These are phyloP conservation scores for Hypoxylon sp. DNA, from an alignment of 2,329 filamentous ascomycete species.

Conservation along the genomic window DNA sequence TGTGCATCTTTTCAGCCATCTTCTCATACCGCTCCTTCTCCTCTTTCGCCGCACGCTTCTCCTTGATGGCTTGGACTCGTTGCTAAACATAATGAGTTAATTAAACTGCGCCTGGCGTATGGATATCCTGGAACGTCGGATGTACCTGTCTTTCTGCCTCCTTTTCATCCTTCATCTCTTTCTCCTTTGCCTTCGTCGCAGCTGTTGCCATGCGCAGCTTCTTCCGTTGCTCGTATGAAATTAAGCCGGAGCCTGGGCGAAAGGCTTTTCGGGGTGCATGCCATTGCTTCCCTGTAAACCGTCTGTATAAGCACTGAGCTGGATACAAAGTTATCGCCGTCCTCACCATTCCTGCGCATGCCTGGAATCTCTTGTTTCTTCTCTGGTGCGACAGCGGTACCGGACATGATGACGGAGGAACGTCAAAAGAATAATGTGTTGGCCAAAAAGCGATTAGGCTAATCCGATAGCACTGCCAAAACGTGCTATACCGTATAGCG, in stretches of 20 bases:
- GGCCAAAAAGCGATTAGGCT: background rate
- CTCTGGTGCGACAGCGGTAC: conserved; percentile 55
- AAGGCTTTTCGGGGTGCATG: conserved; percentile 87
- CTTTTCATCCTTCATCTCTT: conserved; percentile 96
- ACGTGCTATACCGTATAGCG: background rate
- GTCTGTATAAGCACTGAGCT: conserved; percentile 21
- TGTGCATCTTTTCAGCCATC: conserved; percentile 98
- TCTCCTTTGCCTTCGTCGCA: conserved; percentile 92
- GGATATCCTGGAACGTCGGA: conserved; percentile 12
- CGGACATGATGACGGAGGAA: conserved; percentile 61
- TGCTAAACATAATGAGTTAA: conserved; percentile 64
- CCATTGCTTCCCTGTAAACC: conserved; percentile 89
- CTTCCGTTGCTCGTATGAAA: conserved; percentile 82
- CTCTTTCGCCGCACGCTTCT: conserved; percentile 88
- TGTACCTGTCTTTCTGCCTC: conserved; percentile 86
- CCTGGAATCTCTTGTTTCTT: conserved; percentile 65
- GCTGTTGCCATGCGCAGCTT: conserved; percentile 78
- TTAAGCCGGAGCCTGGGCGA: conserved; percentile 83
- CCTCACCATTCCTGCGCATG: conserved; percentile 86
- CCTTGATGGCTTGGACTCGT: conserved; percentile 84
- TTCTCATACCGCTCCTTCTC: conserved; percentile 94
- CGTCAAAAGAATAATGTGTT: background rate
- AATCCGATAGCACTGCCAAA: background rate
- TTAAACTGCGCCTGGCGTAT: background rate
- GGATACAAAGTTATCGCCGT: conserved; percentile 7